Conservation (phyloP, 2,329 filamentous ascomycete genomes). For the Trichoderma lentiforme region DNA sequence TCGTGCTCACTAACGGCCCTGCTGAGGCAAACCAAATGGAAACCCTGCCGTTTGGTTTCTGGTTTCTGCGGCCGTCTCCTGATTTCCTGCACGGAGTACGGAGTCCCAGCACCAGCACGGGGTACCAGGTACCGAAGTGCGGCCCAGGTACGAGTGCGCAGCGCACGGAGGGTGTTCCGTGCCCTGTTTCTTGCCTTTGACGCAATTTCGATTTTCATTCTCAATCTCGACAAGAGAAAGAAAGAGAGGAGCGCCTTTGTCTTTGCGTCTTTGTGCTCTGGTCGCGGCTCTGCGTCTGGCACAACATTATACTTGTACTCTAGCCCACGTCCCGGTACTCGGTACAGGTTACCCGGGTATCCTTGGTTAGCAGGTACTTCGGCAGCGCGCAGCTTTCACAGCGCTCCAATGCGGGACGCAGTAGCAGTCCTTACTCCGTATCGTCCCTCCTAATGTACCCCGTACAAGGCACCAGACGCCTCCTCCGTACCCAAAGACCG, state of each 20-base stretch:
- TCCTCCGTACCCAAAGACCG: background rate
- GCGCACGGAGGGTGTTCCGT: constrained; percentile 8
- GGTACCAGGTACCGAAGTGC: background rate
- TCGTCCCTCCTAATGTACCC: background rate
- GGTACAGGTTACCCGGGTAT: background rate
- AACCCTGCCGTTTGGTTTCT: background rate
- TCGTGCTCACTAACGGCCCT: background rate
- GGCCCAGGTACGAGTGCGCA: background rate
- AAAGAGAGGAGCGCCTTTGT: background rate
- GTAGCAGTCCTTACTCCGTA: constrained; percentile 1
- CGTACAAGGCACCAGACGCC: constrained; percentile 1
- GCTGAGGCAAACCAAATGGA: background rate
- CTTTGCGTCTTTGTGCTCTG: background rate
- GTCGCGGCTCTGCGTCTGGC: background rate
- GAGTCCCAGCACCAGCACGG: background rate
- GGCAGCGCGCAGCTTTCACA: background rate
- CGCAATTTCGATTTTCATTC: background rate
- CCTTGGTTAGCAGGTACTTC: background rate
- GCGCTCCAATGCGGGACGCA: background rate
- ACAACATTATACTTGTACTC: background rate
- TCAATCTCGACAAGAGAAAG: background rate
- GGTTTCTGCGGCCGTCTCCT: background rate
- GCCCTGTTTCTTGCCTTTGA: background rate
- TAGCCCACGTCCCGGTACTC: background rate
- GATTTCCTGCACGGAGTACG: background rate